Evolutionary conservation across 2,329 filamentous ascomycete genomes (phyloP), one percentile per base, ranked within the genome.

Genomic region (Colletotrichum endophyticum): DNA sequence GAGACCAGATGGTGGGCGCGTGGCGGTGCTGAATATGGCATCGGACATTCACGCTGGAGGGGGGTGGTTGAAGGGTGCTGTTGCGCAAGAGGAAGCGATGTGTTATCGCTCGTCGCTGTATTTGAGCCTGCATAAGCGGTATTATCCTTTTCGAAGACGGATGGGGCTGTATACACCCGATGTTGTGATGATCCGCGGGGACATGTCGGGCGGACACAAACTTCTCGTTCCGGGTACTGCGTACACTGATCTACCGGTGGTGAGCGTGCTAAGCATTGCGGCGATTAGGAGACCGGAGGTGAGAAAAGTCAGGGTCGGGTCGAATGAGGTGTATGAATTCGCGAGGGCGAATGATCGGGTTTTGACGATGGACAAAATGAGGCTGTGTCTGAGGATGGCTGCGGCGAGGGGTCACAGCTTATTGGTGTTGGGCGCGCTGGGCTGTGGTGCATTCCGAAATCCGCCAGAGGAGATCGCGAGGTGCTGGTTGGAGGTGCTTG

Each of bases 31-130:
- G 75, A 95, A 94, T 80, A 91, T 94, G 85, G 93, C 93, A 19
- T 94, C 91, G 67, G 87, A 90, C 63, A 79, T 82, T 5, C 82
- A 80, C 16, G 88, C 91, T 0, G 93, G 93, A n/a, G 93, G 93
- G 25, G 92, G 92, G 22, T 95, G 92, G 89, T 81, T 88, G 6
- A 87, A 87, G 49, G 93, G 93, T 44, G 87, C 91, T 71, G 83
- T 90, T 34, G 93, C 93, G 0, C 93, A 95, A 82, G 93, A 95
- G 84, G 93, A 95, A 85, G 89, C 90, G 4, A 87, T 95, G 8
- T 95, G 92, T 84, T 93, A 92, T 81, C 90, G 93, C 59, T 91
- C 88, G 62, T 89, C 90, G 1, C 87, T 92, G 9, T 88, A 83
- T 32, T 80, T 87, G 34, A 89, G 88, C 25, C 84, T 92, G 1